Evolutionary conservation across 2,329 filamentous ascomycete species (phyloP), one percentile per base, ranked within the genome.

Genomic region (Fusarium odoratissimum): DNA sequence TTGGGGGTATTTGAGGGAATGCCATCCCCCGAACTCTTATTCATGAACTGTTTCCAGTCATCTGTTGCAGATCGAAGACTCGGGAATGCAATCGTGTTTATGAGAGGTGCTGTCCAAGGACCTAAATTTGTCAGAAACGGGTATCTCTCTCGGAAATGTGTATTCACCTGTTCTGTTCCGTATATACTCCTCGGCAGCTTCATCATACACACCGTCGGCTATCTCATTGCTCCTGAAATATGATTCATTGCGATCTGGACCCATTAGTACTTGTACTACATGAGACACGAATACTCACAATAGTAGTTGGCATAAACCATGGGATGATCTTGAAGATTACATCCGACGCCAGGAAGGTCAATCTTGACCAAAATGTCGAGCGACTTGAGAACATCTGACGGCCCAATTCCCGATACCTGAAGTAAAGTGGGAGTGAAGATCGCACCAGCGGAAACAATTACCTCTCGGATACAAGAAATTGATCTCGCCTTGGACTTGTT

Each of bases 251-350:
- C 40, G 51, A 8, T 70, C 68, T 67, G 35, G 17, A 9, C 12
- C 13, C 6, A 28, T 28, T 28, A 28, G 28, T 28, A 28, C 28
- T 28, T 28, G 28, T 28, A 28, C 28, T 28, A 28, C 28, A 28
- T 28, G 28, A 28, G 28, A 28, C 28, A 28, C 28, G 28, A 28
- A 28, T 28, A 28, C 28, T 42, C 28, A 67, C 67, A 71, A 42
- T 61, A 55, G 10, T 71, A 71, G 19, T 49, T 63, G 8, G 46
- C 57, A 17, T 58, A 48, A 8, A 67, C 25, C 69, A 70, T 71
- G 7, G 67, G 63, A 33, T 72, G 67, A 17, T 71, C 67, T 38
- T 72, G 67, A 5, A 72, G 41, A 33, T 72, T 71, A 25, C 67
- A 46, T 21, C 69, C 63, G 23, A 71, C 55, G 3, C 58, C 58